These are phyloP conservation scores for Zasmidium cellare DNA, from an alignment of 2,329 filamentous ascomycete species.

Conservation along the genomic window DNA sequence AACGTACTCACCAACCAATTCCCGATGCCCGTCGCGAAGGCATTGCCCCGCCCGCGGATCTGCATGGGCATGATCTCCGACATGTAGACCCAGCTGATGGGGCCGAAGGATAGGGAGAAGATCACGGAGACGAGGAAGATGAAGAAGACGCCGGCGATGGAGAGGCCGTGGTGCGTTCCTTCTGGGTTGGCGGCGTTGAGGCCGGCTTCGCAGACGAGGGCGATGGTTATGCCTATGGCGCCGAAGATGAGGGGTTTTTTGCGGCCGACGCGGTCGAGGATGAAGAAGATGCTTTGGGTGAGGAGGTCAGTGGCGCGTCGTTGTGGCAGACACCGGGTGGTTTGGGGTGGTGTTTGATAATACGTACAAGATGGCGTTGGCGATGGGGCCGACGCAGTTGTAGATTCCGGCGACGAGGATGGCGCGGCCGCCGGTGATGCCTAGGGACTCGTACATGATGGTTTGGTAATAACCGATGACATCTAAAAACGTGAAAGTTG, in stretches of 20 bases:
- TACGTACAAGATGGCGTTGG: conserved; percentile 63
- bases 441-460: conserved; percentile 58
- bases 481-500: conserved; percentile 36
- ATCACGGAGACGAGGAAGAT: conserved; percentile 62
- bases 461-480: conserved; percentile 65
- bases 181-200: conserved; percentile 55
- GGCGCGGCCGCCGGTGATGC: conserved; percentile 54
- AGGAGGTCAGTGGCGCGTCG: no score
- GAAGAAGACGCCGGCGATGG: conserved; percentile 64
- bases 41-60: conserved; percentile 60
- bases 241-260: conserved; percentile 56
- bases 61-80: conserved; percentile 67
- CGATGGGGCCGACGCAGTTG: conserved; percentile 59
- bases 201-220: conserved; percentile 60
- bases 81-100: conserved; percentile 65
- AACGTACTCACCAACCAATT: conserved; percentile 62
- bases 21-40: conserved; percentile 59
- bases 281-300: conserved; percentile 57
- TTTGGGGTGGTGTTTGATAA: no score
- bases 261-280: conserved; percentile 56
- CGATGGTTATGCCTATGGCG: conserved; percentile 56
- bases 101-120: conserved; percentile 61
- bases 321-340: no score
- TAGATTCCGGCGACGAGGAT: conserved; percentile 62
- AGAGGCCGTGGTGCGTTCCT: conserved; percentile 46